These are phyloP conservation scores for Fomes fomentarius DNA, from an alignment of 1,284 basidiomycete species.

Conservation along the genomic window DNA sequence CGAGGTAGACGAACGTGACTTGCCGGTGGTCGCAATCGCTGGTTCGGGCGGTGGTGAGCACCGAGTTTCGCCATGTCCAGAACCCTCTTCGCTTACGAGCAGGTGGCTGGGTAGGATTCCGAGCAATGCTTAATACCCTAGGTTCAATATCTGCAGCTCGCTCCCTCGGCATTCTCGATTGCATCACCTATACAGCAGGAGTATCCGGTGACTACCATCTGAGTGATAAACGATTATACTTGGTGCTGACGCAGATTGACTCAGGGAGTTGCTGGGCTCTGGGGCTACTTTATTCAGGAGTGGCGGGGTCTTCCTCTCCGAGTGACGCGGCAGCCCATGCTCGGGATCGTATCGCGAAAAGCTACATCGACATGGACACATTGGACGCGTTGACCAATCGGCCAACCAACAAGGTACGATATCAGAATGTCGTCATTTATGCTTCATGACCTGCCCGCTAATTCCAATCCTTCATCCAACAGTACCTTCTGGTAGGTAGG, in stretches of 20 bases:
- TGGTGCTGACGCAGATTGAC: not conserved
- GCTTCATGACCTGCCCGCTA: not conserved
- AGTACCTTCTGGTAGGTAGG: slow-evolving; percentile 29
- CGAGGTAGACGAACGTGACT: slow-evolving; percentile 42
- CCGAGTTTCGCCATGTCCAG: too few relatives aligned
- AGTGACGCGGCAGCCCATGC: slow-evolving; percentile 34
- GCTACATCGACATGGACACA: slow-evolving; percentile 41
- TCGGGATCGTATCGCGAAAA: slow-evolving; percentile 36
- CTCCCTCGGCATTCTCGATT: slow-evolving; percentile 38
- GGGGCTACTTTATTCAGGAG: slow-evolving; percentile 41
- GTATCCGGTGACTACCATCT: too few relatives aligned
- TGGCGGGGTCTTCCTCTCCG: slow-evolving; percentile 34
- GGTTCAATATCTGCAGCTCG: slow-evolving; percentile 40
- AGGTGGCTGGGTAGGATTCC: slow-evolving; percentile 40
- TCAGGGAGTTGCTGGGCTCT: slow-evolving; percentile 43
- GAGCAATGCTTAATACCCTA: slow-evolving; percentile 46
- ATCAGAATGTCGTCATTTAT: too few relatives aligned
- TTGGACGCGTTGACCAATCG: slow-evolving; percentile 39
- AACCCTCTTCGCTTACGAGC: too few relatives aligned
- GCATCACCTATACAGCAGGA: slow-evolving; percentile 40
- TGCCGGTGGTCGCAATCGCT: slow-evolving; percentile 46
- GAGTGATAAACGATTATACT: slow-evolving; percentile 2
- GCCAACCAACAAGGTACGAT: slow-evolving; percentile 41
- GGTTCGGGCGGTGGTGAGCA: slow-evolving; percentile 42
- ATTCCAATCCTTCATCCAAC: not conserved